Base-by-base conservation (phyloP, 257 asterid species). In the Osmanthus fragrans region DNA sequence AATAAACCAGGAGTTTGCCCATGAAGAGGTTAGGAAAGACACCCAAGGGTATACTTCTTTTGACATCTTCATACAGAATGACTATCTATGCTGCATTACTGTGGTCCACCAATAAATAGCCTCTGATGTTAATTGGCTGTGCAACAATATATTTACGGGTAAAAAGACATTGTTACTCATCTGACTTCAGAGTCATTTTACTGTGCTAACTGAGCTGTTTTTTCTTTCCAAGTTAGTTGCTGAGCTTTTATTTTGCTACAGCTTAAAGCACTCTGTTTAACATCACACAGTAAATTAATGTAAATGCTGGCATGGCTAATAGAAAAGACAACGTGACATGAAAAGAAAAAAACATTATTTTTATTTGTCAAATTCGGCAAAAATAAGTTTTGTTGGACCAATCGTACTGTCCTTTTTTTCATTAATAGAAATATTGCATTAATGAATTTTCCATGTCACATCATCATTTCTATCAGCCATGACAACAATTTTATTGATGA, bases 41-140 rank as follows among this genome's bases (percentile, higher is more conserved):
- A 63, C 18, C 32, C 72, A 78, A 7, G 16, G 4, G 7, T 16
- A 40, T 40, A 40, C 49, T 40, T 29, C 7, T 33, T 11, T 63
- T 19, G 27, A 56, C 27, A 45, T 64, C 74, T 69, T 73, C 45
- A 78, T 42, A 27, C 18, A 64, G 29, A 75, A 25, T 32, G 19
- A 42, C 21, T 5, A 67, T 70, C 75, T 37, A 74, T 11, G 65
- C 33, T 51, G 54, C 73, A 39, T 42, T 40, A 54, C 4, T 8
- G 12, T n/a, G 25, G 66, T 21, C 30, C 66, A 6, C 66, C 66
- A 58, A 21, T 58, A 58, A 58, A 58, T 58, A 12, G 15, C 30
- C 23, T 58, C 12, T 58, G 66, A 8, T 58, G 32, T 21, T 21
- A 58, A n/a, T 23, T 58, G 66, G 66, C 66, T 2, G 32, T 58